phyloP scores from a whole-genome alignment of 2,329 filamentous ascomycete genomes.

The Coniochaeta ligniaria region DNA sequence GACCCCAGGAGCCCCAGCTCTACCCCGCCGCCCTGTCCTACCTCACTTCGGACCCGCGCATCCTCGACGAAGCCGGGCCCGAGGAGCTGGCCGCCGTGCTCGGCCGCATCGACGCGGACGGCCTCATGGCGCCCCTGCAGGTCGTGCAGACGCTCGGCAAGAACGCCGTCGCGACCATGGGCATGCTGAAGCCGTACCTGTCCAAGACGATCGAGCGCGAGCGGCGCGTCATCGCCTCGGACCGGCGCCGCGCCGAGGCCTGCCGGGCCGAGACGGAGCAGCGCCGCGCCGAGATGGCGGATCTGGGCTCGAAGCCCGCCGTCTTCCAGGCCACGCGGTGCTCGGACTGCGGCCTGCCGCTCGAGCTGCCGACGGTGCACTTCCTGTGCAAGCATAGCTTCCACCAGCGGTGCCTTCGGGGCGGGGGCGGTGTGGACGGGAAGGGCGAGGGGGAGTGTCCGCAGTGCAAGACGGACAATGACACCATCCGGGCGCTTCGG shows the following conservation, averaged over 20 bases:
- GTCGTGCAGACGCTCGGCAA: constrained; percentile 85
- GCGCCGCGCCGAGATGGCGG: constrained; percentile 71
- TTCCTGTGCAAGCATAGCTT: constrained; percentile 97
- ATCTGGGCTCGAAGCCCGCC: constrained; percentile 70
- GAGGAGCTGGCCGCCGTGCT: constrained; percentile 77
- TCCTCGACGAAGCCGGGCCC: constrained; percentile 76
- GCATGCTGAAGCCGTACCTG: constrained; percentile 91
- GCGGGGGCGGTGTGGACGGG: constrained; percentile 19
- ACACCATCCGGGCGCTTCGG: constrained; percentile 81
- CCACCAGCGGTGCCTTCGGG: constrained; percentile 76
- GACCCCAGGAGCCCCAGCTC: constrained; percentile 79
- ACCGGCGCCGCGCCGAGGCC: constrained; percentile 72
- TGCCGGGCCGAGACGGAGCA: constrained; percentile 78
- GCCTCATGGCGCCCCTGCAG: constrained; percentile 90
- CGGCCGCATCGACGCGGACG: constrained; percentile 79
- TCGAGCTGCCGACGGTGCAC: constrained; percentile 87
- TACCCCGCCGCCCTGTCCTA: constrained; percentile 91
- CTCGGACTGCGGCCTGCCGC: constrained; percentile 66
- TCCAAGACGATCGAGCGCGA: constrained; percentile 84
- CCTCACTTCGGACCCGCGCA: constrained; percentile 75
- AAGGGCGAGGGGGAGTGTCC: constrained; percentile 70
- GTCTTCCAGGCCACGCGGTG: constrained; percentile 91
- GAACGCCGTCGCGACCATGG: constrained; percentile 79
- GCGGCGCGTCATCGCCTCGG: constrained; percentile 72
- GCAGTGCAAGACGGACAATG: constrained; percentile 74